Evolutionary conservation across 2,329 filamentous ascomycete species (phyloP).

Genomic region (Coleophoma crateriformis): DNA sequence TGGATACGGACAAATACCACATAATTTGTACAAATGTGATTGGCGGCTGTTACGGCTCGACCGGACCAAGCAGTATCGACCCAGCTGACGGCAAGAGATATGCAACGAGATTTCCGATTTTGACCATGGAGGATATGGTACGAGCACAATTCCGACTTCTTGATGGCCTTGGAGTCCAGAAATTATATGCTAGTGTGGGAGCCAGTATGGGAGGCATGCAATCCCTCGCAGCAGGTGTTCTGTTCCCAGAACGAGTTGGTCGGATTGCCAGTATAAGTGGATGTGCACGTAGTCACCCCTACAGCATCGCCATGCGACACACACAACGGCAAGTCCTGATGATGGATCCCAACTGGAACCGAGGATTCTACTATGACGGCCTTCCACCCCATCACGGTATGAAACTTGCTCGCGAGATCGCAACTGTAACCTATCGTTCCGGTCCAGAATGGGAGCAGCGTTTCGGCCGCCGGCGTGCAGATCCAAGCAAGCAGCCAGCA

Average conservation of each 20-base stretch:
- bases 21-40: slow-evolving; percentile 96
- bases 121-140: slow-evolving; percentile 98
- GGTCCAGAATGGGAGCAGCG: slow-evolving; percentile 97
- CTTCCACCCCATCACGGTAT: slow-evolving; percentile 93
- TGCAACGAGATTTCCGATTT: slow-evolving; percentile 89
- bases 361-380: slow-evolving; percentile 85
- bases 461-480: slow-evolving; percentile 82
- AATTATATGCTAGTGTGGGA: slow-evolving; percentile 86
- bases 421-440: slow-evolving; percentile 93
- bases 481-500: slow-evolving; percentile 79
- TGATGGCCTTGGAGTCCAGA: slow-evolving; percentile 69
- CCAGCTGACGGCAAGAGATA: slow-evolving; percentile 84
- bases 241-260: slow-evolving; percentile 77
- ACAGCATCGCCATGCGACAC: slow-evolving; percentile 98
- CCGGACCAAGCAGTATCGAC: slow-evolving; percentile 82
- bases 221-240: slow-evolving; percentile 76
- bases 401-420: slow-evolving; percentile 96
- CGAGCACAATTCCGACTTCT: slow-evolving; percentile 88
- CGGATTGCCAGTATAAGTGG: slow-evolving; percentile 86
- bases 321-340: slow-evolving; percentile 96
- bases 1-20: slow-evolving; percentile 90
- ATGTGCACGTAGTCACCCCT: slow-evolving; percentile 90
- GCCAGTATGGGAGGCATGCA: slow-evolving; percentile 99
- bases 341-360: slow-evolving; percentile 97
- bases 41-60: slow-evolving; percentile 93